A percentile compares a stretch with the other conserved stretches of the same genome.
Conservation (phyloP, 345 rosid species). For the Salix arbutifolia region DNA sequence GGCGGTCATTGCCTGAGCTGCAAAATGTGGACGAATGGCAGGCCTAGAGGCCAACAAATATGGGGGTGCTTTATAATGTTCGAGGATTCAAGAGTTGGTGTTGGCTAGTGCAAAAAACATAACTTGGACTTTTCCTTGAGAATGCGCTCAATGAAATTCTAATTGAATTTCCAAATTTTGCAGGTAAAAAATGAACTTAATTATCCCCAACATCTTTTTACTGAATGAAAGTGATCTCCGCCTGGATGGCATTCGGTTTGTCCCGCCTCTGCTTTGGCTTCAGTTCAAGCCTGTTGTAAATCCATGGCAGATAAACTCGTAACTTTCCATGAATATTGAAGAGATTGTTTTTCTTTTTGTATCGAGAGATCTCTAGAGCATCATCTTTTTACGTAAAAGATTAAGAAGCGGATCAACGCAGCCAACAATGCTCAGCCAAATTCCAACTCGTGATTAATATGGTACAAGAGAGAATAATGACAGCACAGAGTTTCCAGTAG, state of each 20-base stretch:
- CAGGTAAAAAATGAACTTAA: neutral
- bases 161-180: neutral
- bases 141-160: neutral
- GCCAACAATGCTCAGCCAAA: neutral
- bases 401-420: neutral
- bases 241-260: neutral
- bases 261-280: neutral
- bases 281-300: neutral
- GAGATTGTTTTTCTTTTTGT: no score
- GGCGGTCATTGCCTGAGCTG: neutral
- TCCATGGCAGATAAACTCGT: no score
- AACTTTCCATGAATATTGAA: no score
- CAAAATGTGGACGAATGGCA: neutral
- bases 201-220: neutral
- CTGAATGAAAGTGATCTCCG: no score
- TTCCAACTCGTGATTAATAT: neutral
- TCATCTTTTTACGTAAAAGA: neutral
- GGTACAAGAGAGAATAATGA: neutral
- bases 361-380: neutral
- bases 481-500: neutral
- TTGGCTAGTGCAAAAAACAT: no score
- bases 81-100: neutral
- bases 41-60: neutral
- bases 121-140: neutral
- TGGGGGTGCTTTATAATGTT: neutral